phyloP scores from a whole-genome alignment of 2,329 filamentous ascomycete species.

The Pyrenophora teres region DNA sequence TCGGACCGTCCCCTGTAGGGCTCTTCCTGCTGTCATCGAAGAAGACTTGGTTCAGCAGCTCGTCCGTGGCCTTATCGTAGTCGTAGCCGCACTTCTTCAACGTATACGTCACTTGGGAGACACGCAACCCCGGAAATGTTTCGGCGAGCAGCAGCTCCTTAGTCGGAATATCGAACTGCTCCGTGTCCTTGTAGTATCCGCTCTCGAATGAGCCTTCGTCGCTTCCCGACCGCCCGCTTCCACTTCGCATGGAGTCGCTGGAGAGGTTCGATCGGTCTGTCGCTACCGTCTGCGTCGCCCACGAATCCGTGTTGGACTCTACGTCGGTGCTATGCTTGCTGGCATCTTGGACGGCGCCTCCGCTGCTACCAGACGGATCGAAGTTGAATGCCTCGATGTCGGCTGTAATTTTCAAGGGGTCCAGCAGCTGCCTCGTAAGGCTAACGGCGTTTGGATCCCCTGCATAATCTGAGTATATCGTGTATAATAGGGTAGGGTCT shows the following conservation, averaged over 20 bases:
- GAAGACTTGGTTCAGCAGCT: slow-evolving; percentile 77
- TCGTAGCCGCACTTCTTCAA: slow-evolving; percentile 71
- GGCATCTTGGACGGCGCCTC: slow-evolving; percentile 32
- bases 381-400: slow-evolving; percentile 73
- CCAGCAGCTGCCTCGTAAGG: slow-evolving; percentile 63
- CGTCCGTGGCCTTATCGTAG: slow-evolving; percentile 73
- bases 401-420: slow-evolving; percentile 68
- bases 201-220: slow-evolving; percentile 31
- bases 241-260: slow-evolving; percentile 50
- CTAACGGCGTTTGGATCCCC: slow-evolving; percentile 58
- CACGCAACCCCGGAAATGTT: slow-evolving; percentile 73
- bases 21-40: slow-evolving; percentile 69
- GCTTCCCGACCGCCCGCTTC: slow-evolving; percentile 23
- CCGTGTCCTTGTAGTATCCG: slow-evolving; percentile 45
- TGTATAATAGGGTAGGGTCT: slow-evolving; percentile 76
- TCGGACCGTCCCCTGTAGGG: slow-evolving; percentile 48
- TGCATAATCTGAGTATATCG: slow-evolving; percentile 76
- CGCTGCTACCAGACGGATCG: slow-evolving; percentile 74
- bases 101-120: slow-evolving; percentile 67
- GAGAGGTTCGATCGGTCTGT: slow-evolving; percentile 58
- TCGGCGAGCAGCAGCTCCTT: slow-evolving; percentile 67
- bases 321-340: slow-evolving; percentile 30
- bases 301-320: slow-evolving; percentile 46
- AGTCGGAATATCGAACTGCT: slow-evolving; percentile 59
- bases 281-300: slow-evolving; percentile 50